Conservation (phyloP, 1,284 basidiomycete genomes). For the Pascua sp. region DNA sequence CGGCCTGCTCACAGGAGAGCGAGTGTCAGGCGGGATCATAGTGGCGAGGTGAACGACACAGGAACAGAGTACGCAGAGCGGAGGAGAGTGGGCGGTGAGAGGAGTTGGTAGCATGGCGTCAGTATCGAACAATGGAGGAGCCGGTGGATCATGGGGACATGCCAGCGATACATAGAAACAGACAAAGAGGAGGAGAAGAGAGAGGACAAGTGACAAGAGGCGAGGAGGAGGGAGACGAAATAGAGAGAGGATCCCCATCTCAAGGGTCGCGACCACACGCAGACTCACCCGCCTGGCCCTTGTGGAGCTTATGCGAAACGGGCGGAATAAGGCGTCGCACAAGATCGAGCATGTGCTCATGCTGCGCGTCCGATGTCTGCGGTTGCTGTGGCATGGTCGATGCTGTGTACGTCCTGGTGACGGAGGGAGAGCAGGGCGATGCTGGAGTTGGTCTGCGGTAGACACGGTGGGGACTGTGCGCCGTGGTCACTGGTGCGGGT, state of each 20-base stretch:
- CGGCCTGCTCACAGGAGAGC: slow-evolving; percentile 55
- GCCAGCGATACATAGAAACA: background rate
- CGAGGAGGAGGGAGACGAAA: background rate
- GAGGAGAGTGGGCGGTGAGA: background rate
- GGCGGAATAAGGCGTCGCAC: slow-evolving; percentile 48
- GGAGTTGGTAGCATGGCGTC: too few species aligned
- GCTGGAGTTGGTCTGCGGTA: too few species aligned
- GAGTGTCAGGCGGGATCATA: too few species aligned
- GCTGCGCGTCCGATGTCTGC: slow-evolving; percentile 13
- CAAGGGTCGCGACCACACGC: background rate
- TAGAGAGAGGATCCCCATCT: background rate
- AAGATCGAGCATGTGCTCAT: slow-evolving; percentile 41
- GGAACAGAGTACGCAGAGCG: background rate
- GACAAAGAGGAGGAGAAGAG: background rate
- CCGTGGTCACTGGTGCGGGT: too few species aligned
- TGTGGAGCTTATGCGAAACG: slow-evolving; percentile 65
- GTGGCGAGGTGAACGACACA: background rate
- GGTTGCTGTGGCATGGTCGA: too few species aligned
- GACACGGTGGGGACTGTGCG: too few species aligned
- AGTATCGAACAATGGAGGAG: too few species aligned
- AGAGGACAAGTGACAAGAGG: background rate
- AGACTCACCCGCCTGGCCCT: slow-evolving; percentile 82
- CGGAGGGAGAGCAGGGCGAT: too few species aligned
- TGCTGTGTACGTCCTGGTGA: too few species aligned
- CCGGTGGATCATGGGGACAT: background rate